Evolutionary conservation across 1,284 basidiomycete species (phyloP).

Genomic region (Naganishia sp.): DNA sequence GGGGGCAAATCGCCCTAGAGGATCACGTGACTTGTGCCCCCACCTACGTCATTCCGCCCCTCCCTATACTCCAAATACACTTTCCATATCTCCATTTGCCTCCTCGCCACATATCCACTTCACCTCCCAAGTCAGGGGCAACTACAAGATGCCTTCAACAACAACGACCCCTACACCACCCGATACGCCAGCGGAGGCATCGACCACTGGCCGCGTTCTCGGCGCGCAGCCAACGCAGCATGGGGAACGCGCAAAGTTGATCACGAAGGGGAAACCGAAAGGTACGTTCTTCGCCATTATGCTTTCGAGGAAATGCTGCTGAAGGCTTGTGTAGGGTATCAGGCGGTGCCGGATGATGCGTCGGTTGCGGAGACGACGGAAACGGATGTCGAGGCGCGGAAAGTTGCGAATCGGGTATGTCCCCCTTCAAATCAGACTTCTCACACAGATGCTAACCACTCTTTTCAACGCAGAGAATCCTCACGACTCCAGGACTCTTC

Average conservation of each 20-base stretch:
- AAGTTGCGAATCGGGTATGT: slow-evolving; percentile 12
- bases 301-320: too few species aligned
- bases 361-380: slow-evolving; percentile 1
- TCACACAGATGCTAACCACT: neutral
- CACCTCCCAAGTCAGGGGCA: neutral
- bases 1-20: too few species aligned
- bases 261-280: neutral
- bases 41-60: too few species aligned
- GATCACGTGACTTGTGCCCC: too few species aligned
- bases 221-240: neutral
- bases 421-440: neutral
- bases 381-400: slow-evolving; percentile 8
- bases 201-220: neutral
- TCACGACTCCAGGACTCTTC: slow-evolving; percentile 44
- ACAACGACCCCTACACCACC: slow-evolving; percentile 6
- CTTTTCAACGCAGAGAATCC: slow-evolving; percentile 37
- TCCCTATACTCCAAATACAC: too few species aligned
- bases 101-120: neutral
- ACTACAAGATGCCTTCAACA: slow-evolving; percentile 11
- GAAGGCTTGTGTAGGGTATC: neutral
- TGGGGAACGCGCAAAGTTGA: slow-evolving; percentile 4
- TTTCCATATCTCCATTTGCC: too few species aligned
- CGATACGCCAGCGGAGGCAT: neutral
- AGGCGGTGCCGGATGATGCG: neutral
- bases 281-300: neutral